phyloP scores from a whole-genome alignment of 176 grass and related monocot genomes.

The Tuctoria greenei region DNA sequence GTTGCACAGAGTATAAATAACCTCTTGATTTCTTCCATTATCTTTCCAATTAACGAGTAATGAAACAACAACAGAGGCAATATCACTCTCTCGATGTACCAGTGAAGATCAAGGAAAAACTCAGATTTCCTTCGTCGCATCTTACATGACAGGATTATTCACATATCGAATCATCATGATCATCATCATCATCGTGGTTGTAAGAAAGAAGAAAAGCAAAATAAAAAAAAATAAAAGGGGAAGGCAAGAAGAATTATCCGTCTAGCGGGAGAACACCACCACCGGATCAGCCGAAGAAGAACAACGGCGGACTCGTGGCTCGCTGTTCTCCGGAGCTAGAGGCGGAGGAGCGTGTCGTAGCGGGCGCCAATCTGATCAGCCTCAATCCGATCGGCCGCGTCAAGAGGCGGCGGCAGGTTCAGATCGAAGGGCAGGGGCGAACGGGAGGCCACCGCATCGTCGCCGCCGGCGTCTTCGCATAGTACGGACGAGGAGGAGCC shows the following conservation, averaged over 20 bases:
- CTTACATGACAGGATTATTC: constrained; percentile 67
- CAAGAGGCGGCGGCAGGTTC: constrained; percentile 65
- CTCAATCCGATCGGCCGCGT: constrained; percentile 25
- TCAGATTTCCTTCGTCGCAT: constrained; percentile 63
- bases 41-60: constrained; percentile 53
- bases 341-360: constrained; percentile 56
- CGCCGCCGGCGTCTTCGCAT: constrained; percentile 41
- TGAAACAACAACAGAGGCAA: constrained; percentile 39
- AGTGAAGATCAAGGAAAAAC: constrained; percentile 53
- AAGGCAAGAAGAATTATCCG: constrained; percentile 47
- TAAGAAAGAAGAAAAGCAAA: constrained; percentile 26
- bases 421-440: constrained; percentile 71
- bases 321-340: constrained; percentile 42
- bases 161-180: constrained; percentile 55
- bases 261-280: constrained; percentile 46
- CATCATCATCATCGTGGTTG: constrained; percentile 38
- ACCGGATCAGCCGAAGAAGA: constrained; percentile 40
- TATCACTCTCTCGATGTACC: constrained; percentile 15
- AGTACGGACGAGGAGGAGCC: constrained; percentile 73
- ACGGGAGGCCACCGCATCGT: constrained; percentile 42
- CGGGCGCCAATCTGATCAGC: constrained; percentile 59
- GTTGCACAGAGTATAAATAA: constrained; percentile 33
- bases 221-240: not conserved
- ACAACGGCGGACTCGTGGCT: not conserved
- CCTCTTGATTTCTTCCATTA: constrained; percentile 37